These are phyloP conservation scores for Lepiota subincarnata DNA, from an alignment of 768 basidiomycete genomes.

Conservation along the genomic window DNA sequence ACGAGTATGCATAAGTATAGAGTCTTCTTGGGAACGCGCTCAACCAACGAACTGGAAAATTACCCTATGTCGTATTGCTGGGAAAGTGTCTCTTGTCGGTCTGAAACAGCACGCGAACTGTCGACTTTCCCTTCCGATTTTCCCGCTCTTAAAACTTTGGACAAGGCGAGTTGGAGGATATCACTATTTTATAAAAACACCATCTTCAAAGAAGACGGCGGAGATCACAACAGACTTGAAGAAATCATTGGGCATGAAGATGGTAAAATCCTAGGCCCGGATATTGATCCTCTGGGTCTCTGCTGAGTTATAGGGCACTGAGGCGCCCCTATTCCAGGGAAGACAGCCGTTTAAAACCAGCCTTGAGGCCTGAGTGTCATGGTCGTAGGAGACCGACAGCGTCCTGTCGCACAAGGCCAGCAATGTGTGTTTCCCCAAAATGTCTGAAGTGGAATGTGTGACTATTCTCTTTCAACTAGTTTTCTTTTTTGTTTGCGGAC, in stretches of 20 bases:
- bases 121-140: conserved; percentile 9
- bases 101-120: neutral
- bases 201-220: conserved; percentile 45
- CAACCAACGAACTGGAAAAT: conserved; percentile 27
- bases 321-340: conserved; percentile 44
- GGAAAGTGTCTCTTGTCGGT: conserved; percentile 19
- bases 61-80: conserved; percentile 26
- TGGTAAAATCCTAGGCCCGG: conserved; percentile 7
- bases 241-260: conserved; percentile 16
- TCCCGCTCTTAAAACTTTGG: conserved; percentile 35
- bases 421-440: too few species aligned
- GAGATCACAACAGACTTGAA: conserved; percentile 33
- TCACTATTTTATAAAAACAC: conserved; percentile 68
- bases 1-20: conserved; percentile 32
- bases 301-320: neutral
- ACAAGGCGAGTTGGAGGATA: conserved; percentile 65
- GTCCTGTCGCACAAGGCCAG: too few species aligned
- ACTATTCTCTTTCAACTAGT: too few species aligned
- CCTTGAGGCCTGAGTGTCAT: conserved; percentile 39
- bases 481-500: too few species aligned
- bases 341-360: conserved; percentile 63
- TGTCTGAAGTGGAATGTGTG: too few species aligned
- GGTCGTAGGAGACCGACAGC: too few species aligned
- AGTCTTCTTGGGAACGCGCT: conserved; percentile 52
- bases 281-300: neutral